These are phyloP conservation scores for Steccherinum ochraceum DNA, from an alignment of 768 basidiomycete genomes.

Conservation along the genomic window DNA sequence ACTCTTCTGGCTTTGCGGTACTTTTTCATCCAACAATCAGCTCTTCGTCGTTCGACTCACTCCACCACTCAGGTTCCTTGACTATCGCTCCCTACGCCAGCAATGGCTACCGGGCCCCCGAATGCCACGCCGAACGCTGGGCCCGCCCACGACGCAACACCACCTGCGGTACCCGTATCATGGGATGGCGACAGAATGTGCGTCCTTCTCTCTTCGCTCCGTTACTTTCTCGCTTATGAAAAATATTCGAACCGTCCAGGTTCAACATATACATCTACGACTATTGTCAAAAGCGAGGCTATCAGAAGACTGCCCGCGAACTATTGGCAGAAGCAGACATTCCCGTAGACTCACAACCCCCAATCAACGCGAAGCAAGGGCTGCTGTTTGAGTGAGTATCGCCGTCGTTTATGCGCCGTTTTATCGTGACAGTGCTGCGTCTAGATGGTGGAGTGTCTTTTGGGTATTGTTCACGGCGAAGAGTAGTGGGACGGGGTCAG, in stretches of 20 bases:
- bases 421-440: conserved; percentile 7
- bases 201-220: conserved; percentile 19
- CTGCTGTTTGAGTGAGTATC: conserved; percentile 71
- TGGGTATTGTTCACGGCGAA: conserved; percentile 84
- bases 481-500: conserved; percentile 56
- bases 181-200: conserved; percentile 89
- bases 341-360: conserved; percentile 53
- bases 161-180: conserved; percentile 30
- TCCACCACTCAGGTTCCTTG: neutral
- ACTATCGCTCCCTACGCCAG: neutral
- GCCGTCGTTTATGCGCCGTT: conserved; percentile 8
- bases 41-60: neutral
- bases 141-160: conserved; percentile 6
- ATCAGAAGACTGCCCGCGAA: conserved; percentile 62
- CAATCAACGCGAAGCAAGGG: conserved; percentile 80
- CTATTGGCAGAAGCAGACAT: conserved; percentile 65
- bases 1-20: too few species aligned
- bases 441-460: conserved; percentile 86
- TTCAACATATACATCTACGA: conserved; percentile 88
- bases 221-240: conserved; percentile 7
- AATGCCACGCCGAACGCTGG: conserved; percentile 1
- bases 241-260: conserved; percentile 41
- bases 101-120: conserved; percentile 12
- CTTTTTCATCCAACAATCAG: too few species aligned
- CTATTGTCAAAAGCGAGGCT: conserved; percentile 79